A percentile compares a stretch with the other conserved stretches of the same genome.
phyloP scores from a whole-genome alignment of 805 yeast genomes.

The Nakazawaea pomicola region DNA sequence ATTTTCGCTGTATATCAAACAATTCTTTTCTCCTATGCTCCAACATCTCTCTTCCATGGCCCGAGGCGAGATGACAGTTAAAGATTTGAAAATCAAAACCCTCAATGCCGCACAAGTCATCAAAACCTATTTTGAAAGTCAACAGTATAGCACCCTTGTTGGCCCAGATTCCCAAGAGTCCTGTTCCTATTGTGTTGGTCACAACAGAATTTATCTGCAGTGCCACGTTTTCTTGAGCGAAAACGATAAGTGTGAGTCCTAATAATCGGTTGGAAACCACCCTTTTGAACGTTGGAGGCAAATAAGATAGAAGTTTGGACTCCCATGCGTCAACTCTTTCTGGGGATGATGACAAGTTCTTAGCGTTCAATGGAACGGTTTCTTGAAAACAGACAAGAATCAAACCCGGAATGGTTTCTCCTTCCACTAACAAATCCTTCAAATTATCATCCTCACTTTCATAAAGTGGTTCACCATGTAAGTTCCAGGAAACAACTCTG shows the following conservation, averaged over 20 bases:
- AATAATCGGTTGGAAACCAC: constrained; percentile 42
- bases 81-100: constrained; percentile 32
- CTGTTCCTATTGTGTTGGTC: constrained; percentile 47
- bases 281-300: constrained; percentile 24
- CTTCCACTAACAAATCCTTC: constrained; percentile 15
- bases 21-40: constrained; percentile 12
- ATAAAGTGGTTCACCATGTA: constrained; percentile 21
- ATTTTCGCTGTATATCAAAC: constrained; percentile 13
- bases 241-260: constrained; percentile 44
- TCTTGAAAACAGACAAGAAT: constrained; percentile 46
- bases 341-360: constrained; percentile 28
- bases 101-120: constrained; percentile 26
- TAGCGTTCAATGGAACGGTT: constrained; percentile 41
- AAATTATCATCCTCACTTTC: constrained; percentile 14
- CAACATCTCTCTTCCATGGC: constrained; percentile 21
- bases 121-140: constrained; percentile 35
- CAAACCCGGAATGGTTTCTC: constrained; percentile 27
- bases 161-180: constrained; percentile 51
- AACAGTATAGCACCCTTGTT: constrained; percentile 56
- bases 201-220: constrained; percentile 34
- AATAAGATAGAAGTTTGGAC: constrained; percentile 17
- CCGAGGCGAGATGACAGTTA: constrained; percentile 53
- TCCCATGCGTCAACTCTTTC: constrained; percentile 30
- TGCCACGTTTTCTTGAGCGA: constrained; percentile 28
- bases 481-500: constrained; percentile 34